A percentile compares a stretch with the other conserved stretches of the same genome.
Evolutionary conservation across 768 basidiomycete genomes (phyloP).

Genomic region (Hypholoma fasciculare): DNA sequence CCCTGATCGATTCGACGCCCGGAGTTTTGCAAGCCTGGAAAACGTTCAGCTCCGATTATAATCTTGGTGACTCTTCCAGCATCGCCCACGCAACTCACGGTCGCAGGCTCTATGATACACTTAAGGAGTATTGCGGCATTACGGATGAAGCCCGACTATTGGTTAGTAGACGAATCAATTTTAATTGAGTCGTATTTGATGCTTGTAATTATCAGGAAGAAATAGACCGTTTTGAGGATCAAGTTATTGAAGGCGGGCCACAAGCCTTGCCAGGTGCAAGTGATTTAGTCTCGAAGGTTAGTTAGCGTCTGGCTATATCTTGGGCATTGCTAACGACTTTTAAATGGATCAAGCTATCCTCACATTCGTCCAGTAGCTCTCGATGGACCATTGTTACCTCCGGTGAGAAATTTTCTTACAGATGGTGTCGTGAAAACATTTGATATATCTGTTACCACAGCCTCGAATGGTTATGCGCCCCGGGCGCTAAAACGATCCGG

Average conservation of each 20-base stretch:
- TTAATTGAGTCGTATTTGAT: neutral
- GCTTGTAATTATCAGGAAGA: slow-evolving; percentile 45
- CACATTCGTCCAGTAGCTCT: slow-evolving; percentile 21
- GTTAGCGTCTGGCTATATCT: neutral
- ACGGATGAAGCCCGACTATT: slow-evolving; percentile 53
- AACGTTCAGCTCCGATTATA: slow-evolving; percentile 63
- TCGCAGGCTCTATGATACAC: slow-evolving; percentile 71
- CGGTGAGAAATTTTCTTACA: slow-evolving; percentile 36
- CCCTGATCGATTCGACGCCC: slow-evolving; percentile 80
- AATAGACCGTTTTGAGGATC: slow-evolving; percentile 75
- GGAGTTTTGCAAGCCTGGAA: slow-evolving; percentile 82
- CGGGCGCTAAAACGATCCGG: slow-evolving; percentile 65
- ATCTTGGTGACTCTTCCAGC: slow-evolving; percentile 43
- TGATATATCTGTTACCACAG: slow-evolving; percentile 32
- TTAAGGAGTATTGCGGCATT: slow-evolving; percentile 68
- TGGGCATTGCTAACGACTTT: neutral
- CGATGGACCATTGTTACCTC: slow-evolving; percentile 89
- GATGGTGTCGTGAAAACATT: neutral
- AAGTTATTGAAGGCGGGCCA: slow-evolving; percentile 67
- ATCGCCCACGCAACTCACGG: slow-evolving; percentile 72
- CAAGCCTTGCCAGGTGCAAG: slow-evolving; percentile 67
- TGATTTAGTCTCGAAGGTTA: slow-evolving; percentile 55
- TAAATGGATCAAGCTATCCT: slow-evolving; percentile 26
- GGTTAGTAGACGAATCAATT: slow-evolving; percentile 37
- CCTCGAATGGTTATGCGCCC: slow-evolving; percentile 71